phyloP scores from a whole-genome alignment of 345 rosid species.

The Turnera subulata region DNA sequence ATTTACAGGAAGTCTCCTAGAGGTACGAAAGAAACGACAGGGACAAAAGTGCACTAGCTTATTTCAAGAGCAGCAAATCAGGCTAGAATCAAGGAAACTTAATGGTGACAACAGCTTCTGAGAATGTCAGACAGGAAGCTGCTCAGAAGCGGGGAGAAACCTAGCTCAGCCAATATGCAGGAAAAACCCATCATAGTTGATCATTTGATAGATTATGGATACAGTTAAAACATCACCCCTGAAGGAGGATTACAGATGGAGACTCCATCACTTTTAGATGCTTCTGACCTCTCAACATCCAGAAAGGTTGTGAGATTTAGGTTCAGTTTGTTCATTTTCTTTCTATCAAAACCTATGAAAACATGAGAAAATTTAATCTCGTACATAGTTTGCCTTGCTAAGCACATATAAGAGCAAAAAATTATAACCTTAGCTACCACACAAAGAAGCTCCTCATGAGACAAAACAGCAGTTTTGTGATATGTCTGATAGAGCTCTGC shows the following conservation, averaged over 20 bases:
- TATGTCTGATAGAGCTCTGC: conserved; percentile 75
- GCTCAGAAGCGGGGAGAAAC: too few species aligned
- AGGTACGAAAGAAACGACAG: too few species aligned
- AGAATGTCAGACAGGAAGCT: too few species aligned
- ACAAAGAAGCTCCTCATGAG: conserved; percentile 96
- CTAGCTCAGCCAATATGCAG: background rate
- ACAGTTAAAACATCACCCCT: background rate
- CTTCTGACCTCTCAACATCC: background rate
- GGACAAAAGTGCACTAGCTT: too few species aligned
- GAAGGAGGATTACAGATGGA: background rate
- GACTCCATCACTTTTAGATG: background rate
- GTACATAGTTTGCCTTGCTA: conserved; percentile 1
- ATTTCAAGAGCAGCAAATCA: too few species aligned
- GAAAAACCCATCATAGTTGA: background rate
- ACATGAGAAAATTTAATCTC: background rate
- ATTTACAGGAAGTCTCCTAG: too few species aligned
- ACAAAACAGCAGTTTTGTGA: conserved; percentile 80
- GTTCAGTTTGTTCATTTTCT: too few species aligned
- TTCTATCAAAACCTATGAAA: background rate
- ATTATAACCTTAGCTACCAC: conserved; percentile 74
- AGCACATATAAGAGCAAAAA: conserved; percentile 3
- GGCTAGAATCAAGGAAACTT: too few species aligned
- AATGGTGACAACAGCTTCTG: too few species aligned
- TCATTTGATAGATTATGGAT: too few species aligned
- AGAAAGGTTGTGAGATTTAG: too few species aligned